phyloP scores from a whole-genome alignment of 306 rosid species.

The Vigna reflexopilosa region DNA sequence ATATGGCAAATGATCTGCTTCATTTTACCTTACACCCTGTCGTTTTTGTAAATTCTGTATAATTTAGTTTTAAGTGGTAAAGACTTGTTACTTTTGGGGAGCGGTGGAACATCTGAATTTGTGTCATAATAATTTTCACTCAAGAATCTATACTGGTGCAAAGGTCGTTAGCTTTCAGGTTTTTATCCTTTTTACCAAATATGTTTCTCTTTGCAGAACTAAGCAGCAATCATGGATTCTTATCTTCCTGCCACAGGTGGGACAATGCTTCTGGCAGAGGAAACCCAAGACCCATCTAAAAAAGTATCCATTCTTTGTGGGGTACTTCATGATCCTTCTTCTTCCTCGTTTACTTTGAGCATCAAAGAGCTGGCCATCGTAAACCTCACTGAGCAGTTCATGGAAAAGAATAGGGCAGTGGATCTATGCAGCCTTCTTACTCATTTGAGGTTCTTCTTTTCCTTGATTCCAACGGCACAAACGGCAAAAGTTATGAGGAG shows the following conservation, averaged over 20 bases:
- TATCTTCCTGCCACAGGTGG: conserved; percentile 79
- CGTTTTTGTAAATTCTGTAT: conserved; percentile 1
- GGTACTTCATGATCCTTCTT: conserved; percentile 76
- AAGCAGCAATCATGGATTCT: conserved; percentile 62
- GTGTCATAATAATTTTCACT: neutral
- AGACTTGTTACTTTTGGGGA: neutral
- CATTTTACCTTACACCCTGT: neutral
- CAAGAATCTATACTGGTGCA: neutral
- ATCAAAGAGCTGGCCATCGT: conserved; percentile 86
- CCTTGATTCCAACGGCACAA: conserved; percentile 83
- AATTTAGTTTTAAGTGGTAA: neutral
- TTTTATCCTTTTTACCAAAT: conserved; percentile 4
- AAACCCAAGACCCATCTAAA: conserved; percentile 68
- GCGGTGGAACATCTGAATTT: neutral
- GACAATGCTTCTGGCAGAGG: conserved; percentile 70
- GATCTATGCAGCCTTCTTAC: conserved; percentile 89
- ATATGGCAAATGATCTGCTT: neutral
- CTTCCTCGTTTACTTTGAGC: conserved; percentile 80
- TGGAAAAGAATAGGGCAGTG: conserved; percentile 79
- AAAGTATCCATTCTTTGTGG: conserved; percentile 70
- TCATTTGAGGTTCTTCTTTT: conserved; percentile 89
- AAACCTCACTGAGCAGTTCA: conserved; percentile 75
- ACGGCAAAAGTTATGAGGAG: conserved; percentile 94
- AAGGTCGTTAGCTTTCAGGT: neutral
- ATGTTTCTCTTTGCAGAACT: conserved; percentile 48